A percentile compares a stretch with the other conserved stretches of the same genome.
Evolutionary conservation across 1,284 basidiomycete species (phyloP).

Genomic region (Bondarzewia mesenterica): DNA sequence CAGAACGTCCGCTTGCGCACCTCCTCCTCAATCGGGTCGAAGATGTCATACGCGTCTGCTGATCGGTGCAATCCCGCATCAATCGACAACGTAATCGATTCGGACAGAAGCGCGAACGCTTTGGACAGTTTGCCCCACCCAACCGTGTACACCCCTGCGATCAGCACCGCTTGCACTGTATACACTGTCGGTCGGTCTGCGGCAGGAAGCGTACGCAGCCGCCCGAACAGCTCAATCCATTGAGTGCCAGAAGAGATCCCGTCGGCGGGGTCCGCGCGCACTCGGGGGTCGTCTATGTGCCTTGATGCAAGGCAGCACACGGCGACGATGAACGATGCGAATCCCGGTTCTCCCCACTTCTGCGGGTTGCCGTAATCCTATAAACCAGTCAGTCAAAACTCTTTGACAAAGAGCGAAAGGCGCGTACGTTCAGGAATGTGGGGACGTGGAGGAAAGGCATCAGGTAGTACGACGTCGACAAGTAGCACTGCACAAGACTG

Average conservation of each 20-base stretch:
- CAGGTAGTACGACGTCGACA: constrained; percentile 87
- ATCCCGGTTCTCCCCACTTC: constrained; percentile 91
- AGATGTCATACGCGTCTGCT: constrained; percentile 82
- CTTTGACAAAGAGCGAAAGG: background rate
- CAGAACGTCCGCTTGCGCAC: constrained; percentile 88
- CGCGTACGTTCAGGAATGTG: constrained; percentile 72
- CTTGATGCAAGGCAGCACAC: constrained; percentile 84
- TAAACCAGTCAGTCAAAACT: constrained; percentile 7
- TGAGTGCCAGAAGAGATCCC: constrained; percentile 81
- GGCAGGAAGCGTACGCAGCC: constrained; percentile 76
- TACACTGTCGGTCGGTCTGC: constrained; percentile 86
- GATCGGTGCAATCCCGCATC: constrained; percentile 84
- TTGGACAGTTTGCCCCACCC: constrained; percentile 83
- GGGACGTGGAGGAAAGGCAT: constrained; percentile 88
- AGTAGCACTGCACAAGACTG: constrained; percentile 71
- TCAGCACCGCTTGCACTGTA: constrained; percentile 80
- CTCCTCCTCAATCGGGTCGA: constrained; percentile 82
- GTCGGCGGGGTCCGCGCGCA: constrained; percentile 71
- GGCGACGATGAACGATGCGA: constrained; percentile 83
- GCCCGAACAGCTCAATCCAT: constrained; percentile 83
- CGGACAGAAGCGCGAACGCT: constrained; percentile 76
- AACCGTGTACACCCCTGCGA: constrained; percentile 83
- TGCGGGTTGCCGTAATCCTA: constrained; percentile 86
- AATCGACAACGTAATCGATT: constrained; percentile 76
- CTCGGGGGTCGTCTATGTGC: constrained; percentile 84